A percentile compares a stretch with the other conserved stretches of the same genome.
Evolutionary conservation across 2,329 filamentous ascomycete genomes (phyloP).

Genomic region (Talaromyces pinophilus): DNA sequence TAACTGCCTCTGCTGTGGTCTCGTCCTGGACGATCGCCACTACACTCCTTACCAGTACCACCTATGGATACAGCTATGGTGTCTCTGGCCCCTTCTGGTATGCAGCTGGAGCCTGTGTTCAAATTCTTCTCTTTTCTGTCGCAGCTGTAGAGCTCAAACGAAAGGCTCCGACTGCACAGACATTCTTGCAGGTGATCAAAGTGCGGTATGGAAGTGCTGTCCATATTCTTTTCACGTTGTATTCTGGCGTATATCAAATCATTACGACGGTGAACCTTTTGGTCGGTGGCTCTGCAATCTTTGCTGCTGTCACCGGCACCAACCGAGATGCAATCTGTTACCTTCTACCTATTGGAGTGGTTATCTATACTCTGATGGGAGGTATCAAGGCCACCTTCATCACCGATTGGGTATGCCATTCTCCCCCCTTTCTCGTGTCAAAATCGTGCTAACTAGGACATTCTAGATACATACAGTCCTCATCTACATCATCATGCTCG

Average conservation of each 20-base stretch:
- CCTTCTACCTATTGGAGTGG: conserved; percentile 41
- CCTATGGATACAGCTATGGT: conserved; percentile 42
- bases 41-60: conserved; percentile 42
- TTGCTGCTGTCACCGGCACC: conserved; percentile 44
- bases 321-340: conserved; percentile 28
- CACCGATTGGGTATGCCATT: conserved; percentile 40
- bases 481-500: conserved; percentile 48
- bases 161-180: conserved; percentile 20
- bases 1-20: conserved; percentile 49
- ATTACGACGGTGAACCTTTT: conserved; percentile 10
- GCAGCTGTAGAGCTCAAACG: conserved; percentile 14
- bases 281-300: conserved; percentile 2
- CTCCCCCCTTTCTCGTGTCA: neutral
- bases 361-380: conserved; percentile 52
- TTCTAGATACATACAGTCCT: conserved; percentile 49
- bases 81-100: conserved; percentile 30
- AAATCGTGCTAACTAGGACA: neutral
- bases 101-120: conserved; percentile 2
- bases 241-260: conserved; percentile 11
- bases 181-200: conserved; percentile 14
- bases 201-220: conserved; percentile 15
- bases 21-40: conserved; percentile 51
- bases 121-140: neutral
- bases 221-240: conserved; percentile 14
- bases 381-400: conserved; percentile 54